Evolutionary conservation across 176 grass and related monocot genomes (phyloP).

Genomic region (Juncus effusus): DNA sequence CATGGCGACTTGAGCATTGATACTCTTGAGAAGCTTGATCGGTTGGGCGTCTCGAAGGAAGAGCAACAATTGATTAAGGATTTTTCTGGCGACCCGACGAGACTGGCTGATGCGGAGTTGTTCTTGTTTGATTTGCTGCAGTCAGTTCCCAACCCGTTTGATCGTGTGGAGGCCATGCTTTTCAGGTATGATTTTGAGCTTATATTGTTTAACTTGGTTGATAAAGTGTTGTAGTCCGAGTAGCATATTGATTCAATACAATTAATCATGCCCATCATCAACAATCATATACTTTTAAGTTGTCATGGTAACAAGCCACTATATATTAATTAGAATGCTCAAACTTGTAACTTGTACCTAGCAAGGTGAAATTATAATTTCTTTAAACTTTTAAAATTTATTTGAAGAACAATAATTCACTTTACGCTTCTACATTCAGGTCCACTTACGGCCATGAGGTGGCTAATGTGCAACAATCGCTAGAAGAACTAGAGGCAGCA

Average conservation of each 20-base stretch:
- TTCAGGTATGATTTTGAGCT: slow-evolving; percentile 40
- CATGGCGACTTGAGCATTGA: slow-evolving; percentile 55
- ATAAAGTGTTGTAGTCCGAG: not conserved
- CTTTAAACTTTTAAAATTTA: too few species aligned
- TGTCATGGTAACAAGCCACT: too few species aligned
- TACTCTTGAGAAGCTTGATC: slow-evolving; percentile 66
- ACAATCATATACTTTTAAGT: too few species aligned
- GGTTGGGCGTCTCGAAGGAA: slow-evolving; percentile 56
- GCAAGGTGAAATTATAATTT: too few species aligned
- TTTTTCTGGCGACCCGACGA: slow-evolving; percentile 64
- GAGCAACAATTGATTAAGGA: slow-evolving; percentile 52
- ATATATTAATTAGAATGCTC: too few species aligned
- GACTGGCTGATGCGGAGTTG: slow-evolving; percentile 55
- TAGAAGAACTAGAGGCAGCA: slow-evolving; percentile 52
- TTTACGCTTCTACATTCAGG: slow-evolving; percentile 18
- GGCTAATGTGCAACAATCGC: slow-evolving; percentile 50
- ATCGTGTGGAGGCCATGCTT: slow-evolving; percentile 57
- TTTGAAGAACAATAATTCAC: not conserved
- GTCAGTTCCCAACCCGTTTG: slow-evolving; percentile 53
- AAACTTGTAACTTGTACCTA: too few species aligned
- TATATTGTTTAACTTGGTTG: not conserved
- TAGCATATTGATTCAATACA: too few species aligned
- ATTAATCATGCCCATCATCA: too few species aligned
- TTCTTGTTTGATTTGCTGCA: slow-evolving; percentile 71
- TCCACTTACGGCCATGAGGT: slow-evolving; percentile 65